These are phyloP conservation scores for Hericium erinaceus DNA, from an alignment of 768 basidiomycete genomes.

Conservation along the genomic window DNA sequence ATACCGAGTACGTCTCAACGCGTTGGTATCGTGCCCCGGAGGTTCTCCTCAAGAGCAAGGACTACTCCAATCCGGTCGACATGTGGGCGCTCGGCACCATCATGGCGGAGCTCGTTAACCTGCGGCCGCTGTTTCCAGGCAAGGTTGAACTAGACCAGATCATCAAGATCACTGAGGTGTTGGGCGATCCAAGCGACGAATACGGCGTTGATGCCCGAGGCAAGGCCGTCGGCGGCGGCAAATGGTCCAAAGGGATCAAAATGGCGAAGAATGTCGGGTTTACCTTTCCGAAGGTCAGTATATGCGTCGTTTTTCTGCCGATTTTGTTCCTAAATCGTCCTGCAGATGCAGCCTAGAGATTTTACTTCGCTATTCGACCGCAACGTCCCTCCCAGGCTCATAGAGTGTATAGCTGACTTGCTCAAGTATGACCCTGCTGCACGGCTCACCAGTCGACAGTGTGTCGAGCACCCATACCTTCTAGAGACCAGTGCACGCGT, in stretches of 20 bases:
- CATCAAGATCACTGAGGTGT: slow-evolving; percentile 78
- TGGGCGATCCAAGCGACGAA: slow-evolving; percentile 82
- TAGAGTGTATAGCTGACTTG: slow-evolving; percentile 88
- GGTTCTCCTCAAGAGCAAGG: slow-evolving; percentile 80
- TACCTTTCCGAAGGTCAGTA: slow-evolving; percentile 73
- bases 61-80: slow-evolving; percentile 96
- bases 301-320: slow-evolving; percentile 16
- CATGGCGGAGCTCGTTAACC: slow-evolving; percentile 92
- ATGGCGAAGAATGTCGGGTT: slow-evolving; percentile 83
- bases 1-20: slow-evolving; percentile 99
- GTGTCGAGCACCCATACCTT: slow-evolving; percentile 85
- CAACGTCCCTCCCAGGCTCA: slow-evolving; percentile 65
- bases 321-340: slow-evolving; percentile 4
- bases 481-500: slow-evolving; percentile 57
- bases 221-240: slow-evolving; percentile 72
- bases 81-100: slow-evolving; percentile 99
- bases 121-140: slow-evolving; percentile 93
- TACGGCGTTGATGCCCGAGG: slow-evolving; percentile 72
- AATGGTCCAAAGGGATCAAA: slow-evolving; percentile 77
- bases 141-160: slow-evolving; percentile 91
- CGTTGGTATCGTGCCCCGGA: slow-evolving; percentile 99
- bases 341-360: slow-evolving; percentile 56
- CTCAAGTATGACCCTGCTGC: slow-evolving; percentile 86
- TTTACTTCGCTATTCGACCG: slow-evolving; percentile 70
- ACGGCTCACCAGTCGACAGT: slow-evolving; percentile 80